A percentile compares a stretch with the other conserved stretches of the same genome.
These are phyloP conservation scores for Trypanosoma cruzi DNA, from an alignment of 208 protist genomes.

Conservation along the genomic window DNA sequence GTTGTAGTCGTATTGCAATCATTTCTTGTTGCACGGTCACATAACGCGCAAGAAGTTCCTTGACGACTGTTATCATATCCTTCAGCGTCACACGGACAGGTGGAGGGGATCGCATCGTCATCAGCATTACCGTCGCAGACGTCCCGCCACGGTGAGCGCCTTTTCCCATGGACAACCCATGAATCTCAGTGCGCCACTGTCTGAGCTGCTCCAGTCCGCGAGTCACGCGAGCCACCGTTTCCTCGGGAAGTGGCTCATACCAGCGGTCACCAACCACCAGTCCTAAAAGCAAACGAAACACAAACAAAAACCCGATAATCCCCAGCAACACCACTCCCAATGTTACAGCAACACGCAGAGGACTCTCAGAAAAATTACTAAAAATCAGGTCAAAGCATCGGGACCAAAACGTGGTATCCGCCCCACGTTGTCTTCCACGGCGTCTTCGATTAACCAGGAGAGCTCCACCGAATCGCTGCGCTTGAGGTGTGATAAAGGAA, in stretches of 20 bases:
- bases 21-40: constrained; percentile 59
- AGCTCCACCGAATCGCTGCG: not conserved
- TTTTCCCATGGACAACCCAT: not conserved
- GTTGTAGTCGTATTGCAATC: constrained; percentile 44
- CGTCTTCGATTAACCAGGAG: not conserved
- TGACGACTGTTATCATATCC: constrained; percentile 39
- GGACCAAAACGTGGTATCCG: not conserved
- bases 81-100: constrained; percentile 11
- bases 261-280: not conserved
- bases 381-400: not conserved
- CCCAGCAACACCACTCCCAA: not conserved
- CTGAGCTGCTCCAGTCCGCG: constrained; percentile 13
- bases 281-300: not conserved
- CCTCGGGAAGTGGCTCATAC: constrained; percentile 4
- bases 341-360: not conserved
- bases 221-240: constrained; percentile 16
- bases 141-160: not conserved
- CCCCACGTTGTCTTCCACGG: not conserved
- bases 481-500: not conserved
- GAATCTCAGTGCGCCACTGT: constrained; percentile 18
- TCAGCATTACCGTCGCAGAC: not conserved
- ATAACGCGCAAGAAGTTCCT: constrained; percentile 54
- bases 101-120: not conserved
- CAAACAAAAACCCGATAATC: not conserved
- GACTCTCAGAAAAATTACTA: not conserved